Evolutionary conservation across 139 green algal genomes (phyloP).

Genomic region (Volvox reticuliferus): DNA sequence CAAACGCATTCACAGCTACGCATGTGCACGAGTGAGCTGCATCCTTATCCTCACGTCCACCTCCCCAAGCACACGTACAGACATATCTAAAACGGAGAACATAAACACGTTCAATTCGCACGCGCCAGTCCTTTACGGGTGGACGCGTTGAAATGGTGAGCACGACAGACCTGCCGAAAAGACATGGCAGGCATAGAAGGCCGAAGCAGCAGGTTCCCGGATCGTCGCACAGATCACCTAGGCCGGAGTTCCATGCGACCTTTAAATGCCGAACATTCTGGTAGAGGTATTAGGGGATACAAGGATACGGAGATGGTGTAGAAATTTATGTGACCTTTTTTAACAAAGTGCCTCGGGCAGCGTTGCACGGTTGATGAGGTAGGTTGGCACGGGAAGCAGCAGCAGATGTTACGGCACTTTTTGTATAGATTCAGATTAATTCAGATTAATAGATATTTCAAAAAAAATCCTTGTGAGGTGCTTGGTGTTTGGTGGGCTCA

Average conservation of each 20-base stretch:
- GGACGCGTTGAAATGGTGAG: neutral
- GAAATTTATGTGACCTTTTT: too few species aligned
- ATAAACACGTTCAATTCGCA: neutral
- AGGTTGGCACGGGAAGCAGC: neutral
- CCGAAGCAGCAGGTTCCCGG: neutral
- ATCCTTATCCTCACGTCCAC: neutral
- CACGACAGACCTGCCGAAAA: conserved; percentile 2
- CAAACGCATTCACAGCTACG: too few species aligned
- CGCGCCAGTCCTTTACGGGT: neutral
- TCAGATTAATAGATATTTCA: neutral
- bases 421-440: neutral
- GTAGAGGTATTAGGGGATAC: neutral
- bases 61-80: neutral
- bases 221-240: neutral
- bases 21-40: neutral
- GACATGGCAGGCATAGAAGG: neutral
- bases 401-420: neutral
- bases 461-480: neutral
- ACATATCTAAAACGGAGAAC: neutral
- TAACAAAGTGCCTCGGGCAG: neutral
- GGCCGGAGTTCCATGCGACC: neutral
- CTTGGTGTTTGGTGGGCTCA: neutral
- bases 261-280: neutral
- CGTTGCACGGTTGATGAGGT: neutral
- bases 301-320: neutral